These are phyloP conservation scores for sunflower (Helianthus annuus) DNA, from an alignment of 129 eudicot species.

Conservation along the genomic window HanXRQr2.0-SUNRISE NC_035439.2:128782381-128782880, in stretches of 20 bases:
- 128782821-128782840: conserved; percentile 39
- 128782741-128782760: conserved; percentile 16
- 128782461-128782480: conserved; percentile 34
- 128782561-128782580: neutral
- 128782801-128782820: conserved; percentile 23
- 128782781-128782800: conserved; percentile 33
- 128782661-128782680: neutral
- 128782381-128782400: neutral
- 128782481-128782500: conserved; percentile 22
- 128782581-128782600: neutral
- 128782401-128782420: conserved; percentile 19
- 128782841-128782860: conserved; percentile 37
- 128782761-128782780: conserved; percentile 30
- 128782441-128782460: conserved; percentile 28
- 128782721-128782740: conserved; percentile 3
- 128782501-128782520: conserved; percentile 22
- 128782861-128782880: conserved; percentile 32
- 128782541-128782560: conserved; percentile 12
- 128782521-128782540: conserved; percentile 20
- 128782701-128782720: neutral
- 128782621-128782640: conserved; percentile 24
- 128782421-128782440: conserved; percentile 31
- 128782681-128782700: neutral
- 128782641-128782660: conserved; percentile 23
- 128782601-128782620: conserved; percentile 34